Evolutionary conservation across 148 eudicot species (phyloP).

Genomic region (Limonium bicolor): DNA sequence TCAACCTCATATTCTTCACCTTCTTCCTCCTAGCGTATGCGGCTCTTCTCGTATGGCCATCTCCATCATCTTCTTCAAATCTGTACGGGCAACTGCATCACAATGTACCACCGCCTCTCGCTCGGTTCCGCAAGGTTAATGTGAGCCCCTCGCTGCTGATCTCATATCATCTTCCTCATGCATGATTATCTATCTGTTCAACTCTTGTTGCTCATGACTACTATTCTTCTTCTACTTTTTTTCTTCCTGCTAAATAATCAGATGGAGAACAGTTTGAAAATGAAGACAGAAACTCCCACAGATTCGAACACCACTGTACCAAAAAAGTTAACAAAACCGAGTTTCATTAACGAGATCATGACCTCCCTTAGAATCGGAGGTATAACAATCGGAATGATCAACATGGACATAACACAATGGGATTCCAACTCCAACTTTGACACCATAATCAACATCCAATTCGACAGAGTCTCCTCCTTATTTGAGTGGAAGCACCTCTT

Average conservation of each 20-base stretch:
- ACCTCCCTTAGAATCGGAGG: constrained; percentile 14
- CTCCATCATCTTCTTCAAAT: constrained; percentile 19
- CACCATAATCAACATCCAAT: constrained; percentile 17
- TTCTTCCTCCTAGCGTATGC: constrained; percentile 50
- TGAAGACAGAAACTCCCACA: constrained; percentile 38
- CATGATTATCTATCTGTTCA: not conserved
- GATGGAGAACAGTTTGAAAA: constrained; percentile 52
- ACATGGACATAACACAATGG: constrained; percentile 76
- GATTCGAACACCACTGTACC: constrained; percentile 8
- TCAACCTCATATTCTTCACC: constrained; percentile 59
- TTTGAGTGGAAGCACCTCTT: constrained; percentile 75
- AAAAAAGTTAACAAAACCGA: constrained; percentile 40
- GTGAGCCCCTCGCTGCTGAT: constrained; percentile 30
- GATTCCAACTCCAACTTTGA: constrained; percentile 15
- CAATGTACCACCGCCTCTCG: constrained; percentile 51
- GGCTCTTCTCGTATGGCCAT: constrained; percentile 46
- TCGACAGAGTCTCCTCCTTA: constrained; percentile 38
- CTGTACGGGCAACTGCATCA: constrained; percentile 17
- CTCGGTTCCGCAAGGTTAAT: constrained; percentile 93
- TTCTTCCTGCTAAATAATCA: constrained; percentile 2
- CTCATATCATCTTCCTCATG: not conserved
- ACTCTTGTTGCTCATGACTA: not conserved
- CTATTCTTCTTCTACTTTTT: not conserved
- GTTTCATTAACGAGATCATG: constrained; percentile 32
- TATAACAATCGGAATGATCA: constrained; percentile 46